A percentile compares a stretch with the other conserved stretches of the same genome.
Evolutionary conservation across 1,139 yeast genomes (phyloP).

Genomic region (Lodderomyces orthopsilosis): DNA sequence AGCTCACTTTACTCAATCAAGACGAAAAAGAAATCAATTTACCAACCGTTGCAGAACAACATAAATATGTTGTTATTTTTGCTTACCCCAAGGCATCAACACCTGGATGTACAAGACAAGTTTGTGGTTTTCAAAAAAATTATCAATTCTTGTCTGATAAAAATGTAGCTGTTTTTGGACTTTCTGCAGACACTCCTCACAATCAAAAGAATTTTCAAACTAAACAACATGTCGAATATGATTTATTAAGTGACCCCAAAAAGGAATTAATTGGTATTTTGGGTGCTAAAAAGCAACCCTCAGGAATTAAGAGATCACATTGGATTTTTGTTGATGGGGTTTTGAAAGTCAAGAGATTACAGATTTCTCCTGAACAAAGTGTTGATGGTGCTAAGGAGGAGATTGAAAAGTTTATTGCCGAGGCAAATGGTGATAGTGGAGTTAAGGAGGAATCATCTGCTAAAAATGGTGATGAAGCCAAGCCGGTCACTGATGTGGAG

Average conservation of each 20-base stretch:
- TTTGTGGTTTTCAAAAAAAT: conserved; percentile 78
- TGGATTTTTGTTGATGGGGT: conserved; percentile 85
- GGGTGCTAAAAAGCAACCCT: conserved; percentile 81
- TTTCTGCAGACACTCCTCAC: conserved; percentile 70
- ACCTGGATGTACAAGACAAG: conserved; percentile 95
- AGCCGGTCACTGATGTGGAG: background rate
- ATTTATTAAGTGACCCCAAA: conserved; percentile 73
- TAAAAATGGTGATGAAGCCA: background rate
- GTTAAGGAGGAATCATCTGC: conserved; percentile 16
- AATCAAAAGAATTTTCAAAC: conserved; percentile 74
- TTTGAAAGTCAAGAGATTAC: conserved; percentile 59
- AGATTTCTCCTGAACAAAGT: conserved; percentile 78
- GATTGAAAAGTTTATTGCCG: conserved; percentile 34
- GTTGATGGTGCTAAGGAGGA: conserved; percentile 59
- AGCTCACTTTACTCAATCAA: conserved; percentile 60
- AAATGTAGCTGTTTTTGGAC: conserved; percentile 57
- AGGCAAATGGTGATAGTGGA: conserved; percentile 8
- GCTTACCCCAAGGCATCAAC: conserved; percentile 92
- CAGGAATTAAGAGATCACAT: conserved; percentile 82
- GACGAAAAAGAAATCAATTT: conserved; percentile 60
- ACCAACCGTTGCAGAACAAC: conserved; percentile 42
- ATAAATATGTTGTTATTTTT: conserved; percentile 59
- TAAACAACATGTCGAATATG: conserved; percentile 71
- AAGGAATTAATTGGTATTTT: conserved; percentile 64
- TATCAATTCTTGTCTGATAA: conserved; percentile 51